Evolutionary conservation across 2,329 filamentous ascomycete species (phyloP).

Genomic region (Nigrospora sphaerica): DNA sequence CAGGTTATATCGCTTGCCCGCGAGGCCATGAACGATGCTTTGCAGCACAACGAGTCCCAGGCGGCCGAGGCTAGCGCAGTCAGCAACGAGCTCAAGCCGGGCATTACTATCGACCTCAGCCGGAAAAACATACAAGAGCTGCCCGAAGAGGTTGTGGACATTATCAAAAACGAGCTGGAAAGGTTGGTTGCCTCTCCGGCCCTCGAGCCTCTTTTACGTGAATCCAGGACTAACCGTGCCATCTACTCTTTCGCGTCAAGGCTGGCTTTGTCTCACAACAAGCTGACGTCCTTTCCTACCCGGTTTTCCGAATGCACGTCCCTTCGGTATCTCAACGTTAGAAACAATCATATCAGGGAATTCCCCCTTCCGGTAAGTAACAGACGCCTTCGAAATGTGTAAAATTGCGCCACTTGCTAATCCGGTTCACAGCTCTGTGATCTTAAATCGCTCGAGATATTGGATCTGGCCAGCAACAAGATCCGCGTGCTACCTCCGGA

Average conservation of each 20-base stretch:
- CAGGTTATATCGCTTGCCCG: conserved; percentile 61
- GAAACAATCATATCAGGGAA: conserved; percentile 65
- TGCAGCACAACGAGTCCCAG: conserved; percentile 59
- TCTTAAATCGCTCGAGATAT: conserved; percentile 79
- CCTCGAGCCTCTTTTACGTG: not conserved
- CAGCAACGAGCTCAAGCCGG: conserved; percentile 56
- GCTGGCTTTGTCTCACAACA: conserved; percentile 76
- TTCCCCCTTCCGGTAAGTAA: conserved; percentile 47
- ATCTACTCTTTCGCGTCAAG: conserved; percentile 29
- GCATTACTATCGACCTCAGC: conserved; percentile 72
- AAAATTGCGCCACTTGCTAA: conserved; percentile 8
- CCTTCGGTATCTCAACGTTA: conserved; percentile 72
- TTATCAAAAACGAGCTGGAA: conserved; percentile 68
- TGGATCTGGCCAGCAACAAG: conserved; percentile 86
- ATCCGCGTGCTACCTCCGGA: conserved; percentile 71
- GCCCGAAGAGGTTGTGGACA: conserved; percentile 67
- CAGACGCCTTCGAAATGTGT: not conserved
- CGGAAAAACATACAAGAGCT: conserved; percentile 65
- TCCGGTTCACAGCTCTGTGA: conserved; percentile 63
- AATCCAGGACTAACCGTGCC: too few species aligned
- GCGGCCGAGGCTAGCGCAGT: conserved; percentile 52
- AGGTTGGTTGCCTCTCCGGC: conserved; percentile 39
- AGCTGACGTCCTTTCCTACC: conserved; percentile 59
- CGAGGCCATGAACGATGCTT: conserved; percentile 60
- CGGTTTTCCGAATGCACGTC: conserved; percentile 71